Conservation (phyloP, 352 stramenopile species). For the Phytophthora crassamura region DNA sequence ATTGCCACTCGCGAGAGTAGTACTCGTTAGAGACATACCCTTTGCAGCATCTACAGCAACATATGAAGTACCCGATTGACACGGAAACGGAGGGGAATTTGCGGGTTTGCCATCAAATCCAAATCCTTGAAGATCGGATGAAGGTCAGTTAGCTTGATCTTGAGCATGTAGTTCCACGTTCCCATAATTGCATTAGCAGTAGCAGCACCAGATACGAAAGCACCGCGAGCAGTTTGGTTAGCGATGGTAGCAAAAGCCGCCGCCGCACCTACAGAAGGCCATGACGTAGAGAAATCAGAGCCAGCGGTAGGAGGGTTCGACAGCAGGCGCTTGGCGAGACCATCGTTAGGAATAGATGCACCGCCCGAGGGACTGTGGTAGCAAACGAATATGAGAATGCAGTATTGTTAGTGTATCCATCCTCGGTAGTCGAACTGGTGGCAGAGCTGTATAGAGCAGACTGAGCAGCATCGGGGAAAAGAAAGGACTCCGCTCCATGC, state of each 20-base stretch:
- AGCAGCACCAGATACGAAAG: conserved; percentile 2
- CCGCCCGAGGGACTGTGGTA: neutral
- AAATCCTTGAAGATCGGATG: conserved; percentile 13
- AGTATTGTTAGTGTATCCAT: conserved; percentile 30
- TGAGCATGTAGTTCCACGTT: conserved; percentile 16
- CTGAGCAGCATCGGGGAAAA: conserved; percentile 31
- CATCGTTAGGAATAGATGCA: conserved; percentile 16
- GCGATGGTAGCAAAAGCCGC: conserved; percentile 1
- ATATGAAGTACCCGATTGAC: conserved; percentile 7
- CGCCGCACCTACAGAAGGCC: neutral
- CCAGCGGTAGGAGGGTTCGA: conserved; percentile 14
- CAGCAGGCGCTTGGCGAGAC: conserved; percentile 9
- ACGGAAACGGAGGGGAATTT: conserved; percentile 13
- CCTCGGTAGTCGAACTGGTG: conserved; percentile 10
- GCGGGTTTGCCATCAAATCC: conserved; percentile 10
- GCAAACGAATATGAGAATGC: conserved; percentile 3
- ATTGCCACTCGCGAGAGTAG: neutral
- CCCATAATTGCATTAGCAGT: conserved; percentile 6
- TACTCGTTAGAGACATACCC: neutral
- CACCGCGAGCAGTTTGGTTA: neutral
- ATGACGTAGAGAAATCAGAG: conserved; percentile 1
- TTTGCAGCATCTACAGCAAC: neutral
- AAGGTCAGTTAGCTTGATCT: neutral
- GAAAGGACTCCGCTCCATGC: conserved; percentile 38
- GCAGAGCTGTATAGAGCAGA: too few species aligned